Evolutionary conservation across 83 land plant genomes (phyloP).

Genomic region (Picea engelmannii): DNA sequence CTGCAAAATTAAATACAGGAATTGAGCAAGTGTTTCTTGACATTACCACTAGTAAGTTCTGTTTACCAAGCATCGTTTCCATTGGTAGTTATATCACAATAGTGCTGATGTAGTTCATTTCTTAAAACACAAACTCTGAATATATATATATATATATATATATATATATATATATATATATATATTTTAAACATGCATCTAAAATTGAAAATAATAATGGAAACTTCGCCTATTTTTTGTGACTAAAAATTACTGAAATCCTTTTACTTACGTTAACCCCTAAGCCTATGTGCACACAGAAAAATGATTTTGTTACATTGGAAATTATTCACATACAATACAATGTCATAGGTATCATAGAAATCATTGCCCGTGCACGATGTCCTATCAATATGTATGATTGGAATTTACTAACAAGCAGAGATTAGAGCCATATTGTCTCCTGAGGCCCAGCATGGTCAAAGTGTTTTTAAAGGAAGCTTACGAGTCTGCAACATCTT

Average conservation of each 20-base stretch:
- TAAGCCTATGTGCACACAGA: not conserved
- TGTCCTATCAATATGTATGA: too few species aligned
- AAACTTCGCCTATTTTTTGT: not conserved
- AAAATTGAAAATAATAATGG: not conserved
- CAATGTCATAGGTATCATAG: too few species aligned
- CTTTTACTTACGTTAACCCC: not conserved
- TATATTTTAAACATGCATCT: not conserved
- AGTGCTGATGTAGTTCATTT: not conserved
- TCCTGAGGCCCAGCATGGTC: too few species aligned
- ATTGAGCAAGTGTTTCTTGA: conserved; percentile 55
- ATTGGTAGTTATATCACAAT: not conserved
- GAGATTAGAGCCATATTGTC: too few species aligned
- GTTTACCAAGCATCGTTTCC: not conserved
- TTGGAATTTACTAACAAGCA: too few species aligned
- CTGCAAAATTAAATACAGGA: conserved; percentile 49
- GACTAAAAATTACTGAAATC: not conserved
- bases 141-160: too few species aligned
- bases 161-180: too few species aligned
- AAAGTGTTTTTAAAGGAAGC: too few species aligned
- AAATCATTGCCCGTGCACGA: too few species aligned
- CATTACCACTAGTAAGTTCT: conserved; percentile 41
- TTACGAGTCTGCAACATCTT: too few species aligned
- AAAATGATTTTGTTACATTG: not conserved
- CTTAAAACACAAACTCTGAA: not conserved
- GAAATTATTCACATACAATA: too few species aligned